These are phyloP conservation scores for Termitomyces titanicus DNA, from an alignment of 768 basidiomycete genomes.

Conservation along the genomic window DNA sequence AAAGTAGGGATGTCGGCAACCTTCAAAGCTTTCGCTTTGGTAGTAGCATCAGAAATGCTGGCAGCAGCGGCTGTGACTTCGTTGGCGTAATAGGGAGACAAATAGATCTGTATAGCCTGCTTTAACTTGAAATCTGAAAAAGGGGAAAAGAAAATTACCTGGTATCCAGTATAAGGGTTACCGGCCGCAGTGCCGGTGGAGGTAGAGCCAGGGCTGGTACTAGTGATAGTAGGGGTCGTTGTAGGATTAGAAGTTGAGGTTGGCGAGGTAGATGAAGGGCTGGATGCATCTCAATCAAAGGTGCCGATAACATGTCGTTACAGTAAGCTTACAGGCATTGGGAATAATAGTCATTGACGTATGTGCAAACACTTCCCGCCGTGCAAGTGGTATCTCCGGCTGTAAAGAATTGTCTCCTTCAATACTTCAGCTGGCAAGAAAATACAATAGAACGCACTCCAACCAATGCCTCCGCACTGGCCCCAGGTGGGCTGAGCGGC, in stretches of 20 bases:
- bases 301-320: not conserved
- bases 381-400: conserved; percentile 38
- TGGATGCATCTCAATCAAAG: not conserved
- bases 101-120: conserved; percentile 34
- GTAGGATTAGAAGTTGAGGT: not conserved
- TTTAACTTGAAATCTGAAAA: not conserved
- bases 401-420: conserved; percentile 8
- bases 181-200: conserved; percentile 24
- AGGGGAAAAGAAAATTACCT: conserved; percentile 23
- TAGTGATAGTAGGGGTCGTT: conserved; percentile 13
- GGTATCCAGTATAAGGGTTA: conserved; percentile 52
- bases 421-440: not conserved
- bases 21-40: conserved; percentile 44
- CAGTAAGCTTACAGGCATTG: conserved; percentile 35
- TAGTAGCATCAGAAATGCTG: conserved; percentile 44
- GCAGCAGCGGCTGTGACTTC: conserved; percentile 51
- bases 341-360: conserved; percentile 34
- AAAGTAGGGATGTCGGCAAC: conserved; percentile 61
- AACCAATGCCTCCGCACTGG: conserved; percentile 52
- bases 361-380: conserved; percentile 30
- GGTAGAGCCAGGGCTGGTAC: conserved; percentile 12
- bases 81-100: conserved; percentile 52
- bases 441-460: conserved; percentile 33
- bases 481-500: conserved; percentile 42
- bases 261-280: conserved; percentile 11